Base-by-base conservation (phyloP, 768 basidiomycete species). In the Polyporus arcularius region DNA sequence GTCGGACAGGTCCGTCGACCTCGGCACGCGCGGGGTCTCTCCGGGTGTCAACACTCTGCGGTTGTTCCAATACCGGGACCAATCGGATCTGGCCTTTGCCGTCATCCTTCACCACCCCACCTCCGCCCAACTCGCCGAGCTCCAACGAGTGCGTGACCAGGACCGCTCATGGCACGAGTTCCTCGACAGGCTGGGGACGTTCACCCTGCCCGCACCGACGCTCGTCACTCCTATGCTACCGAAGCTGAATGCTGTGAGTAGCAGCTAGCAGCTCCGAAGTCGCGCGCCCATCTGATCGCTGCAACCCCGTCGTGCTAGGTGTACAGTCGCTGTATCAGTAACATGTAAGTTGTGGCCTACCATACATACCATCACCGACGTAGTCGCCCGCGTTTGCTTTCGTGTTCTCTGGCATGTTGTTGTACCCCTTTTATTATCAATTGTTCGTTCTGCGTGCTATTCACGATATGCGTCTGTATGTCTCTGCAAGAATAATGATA, bases 91-190 rank as follows among this genome's bases (percentile, higher is more conserved):
- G 28, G 53, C 64, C 28, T 65, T 67, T 52, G 65, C 58, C 12
- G 49, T 64, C 43, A 50, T 60, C 26, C 38, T 67, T 5, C 68
- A 69, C 48, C 46, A 53, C 2, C 68, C 65, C 4, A 67, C 64
- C 14, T 47, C 49, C 3, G 58, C 57, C 7, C 64, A 65, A 46
- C 56, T 61, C 16, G 41, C 42, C 5, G 64, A 61, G 60, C 54
- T 61, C 40, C 45, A 61, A 35, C 16, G 12, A 5, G 35, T 42
- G 4, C 60, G 62, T 26, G 55, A 55, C 18, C 35, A 47, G 14
- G 56, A 64, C 14, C 21, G 21, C 8, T 21, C n/a, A n/a, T 62
- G 59, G 62, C 54, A 57, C 39, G 46, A 45, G 14, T 45, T 47
- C 31, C 4, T 63, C 12, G 40, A 49, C 16, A 21, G 57, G 32